Conservation (phyloP, 1,139 yeast species). For the Schwanniomyces etchellsii region DNA sequence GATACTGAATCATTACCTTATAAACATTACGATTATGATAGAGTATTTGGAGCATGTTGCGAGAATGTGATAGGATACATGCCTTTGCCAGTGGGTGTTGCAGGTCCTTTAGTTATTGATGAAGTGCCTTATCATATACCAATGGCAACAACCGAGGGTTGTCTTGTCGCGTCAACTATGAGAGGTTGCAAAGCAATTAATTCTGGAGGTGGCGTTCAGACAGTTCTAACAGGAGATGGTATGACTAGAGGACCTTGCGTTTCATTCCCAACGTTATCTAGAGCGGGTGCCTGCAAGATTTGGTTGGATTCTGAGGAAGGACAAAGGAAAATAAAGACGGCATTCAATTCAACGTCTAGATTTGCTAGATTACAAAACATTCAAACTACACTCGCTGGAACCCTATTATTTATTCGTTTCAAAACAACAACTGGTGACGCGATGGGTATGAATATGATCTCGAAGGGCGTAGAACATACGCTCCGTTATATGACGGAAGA, state of each 20-base stretch:
- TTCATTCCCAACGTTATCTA: slow-evolving; percentile 66
- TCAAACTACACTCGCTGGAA: slow-evolving; percentile 96
- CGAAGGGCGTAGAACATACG: slow-evolving; percentile 92
- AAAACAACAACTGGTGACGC: slow-evolving; percentile 99
- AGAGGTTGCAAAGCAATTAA: slow-evolving; percentile 98
- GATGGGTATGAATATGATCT: slow-evolving; percentile 99
- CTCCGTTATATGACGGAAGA: slow-evolving; percentile 80
- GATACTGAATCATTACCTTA: slow-evolving; percentile 73
- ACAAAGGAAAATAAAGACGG: slow-evolving; percentile 71
- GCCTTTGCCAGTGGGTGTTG: slow-evolving; percentile 96
- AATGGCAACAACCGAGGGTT: slow-evolving; percentile 99
- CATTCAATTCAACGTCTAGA: slow-evolving; percentile 94
- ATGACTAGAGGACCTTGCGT: slow-evolving; percentile 99
- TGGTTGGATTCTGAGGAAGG: slow-evolving; percentile 98
- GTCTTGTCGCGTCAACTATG: slow-evolving; percentile 96
- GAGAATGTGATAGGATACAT: slow-evolving; percentile 95
- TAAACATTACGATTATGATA: slow-evolving; percentile 80
- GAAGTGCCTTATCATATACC: slow-evolving; percentile 86
- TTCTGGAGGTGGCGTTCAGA: slow-evolving; percentile 92
- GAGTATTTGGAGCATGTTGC: slow-evolving; percentile 98
- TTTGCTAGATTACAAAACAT: slow-evolving; percentile 91
- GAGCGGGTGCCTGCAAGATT: slow-evolving; percentile 92
- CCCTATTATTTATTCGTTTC: slow-evolving; percentile 80
- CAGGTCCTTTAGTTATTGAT: slow-evolving; percentile 92
- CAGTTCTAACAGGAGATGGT: slow-evolving; percentile 92